Conservation (phyloP, 768 basidiomycete genomes). For the Cyclocybe aegerita region DNA sequence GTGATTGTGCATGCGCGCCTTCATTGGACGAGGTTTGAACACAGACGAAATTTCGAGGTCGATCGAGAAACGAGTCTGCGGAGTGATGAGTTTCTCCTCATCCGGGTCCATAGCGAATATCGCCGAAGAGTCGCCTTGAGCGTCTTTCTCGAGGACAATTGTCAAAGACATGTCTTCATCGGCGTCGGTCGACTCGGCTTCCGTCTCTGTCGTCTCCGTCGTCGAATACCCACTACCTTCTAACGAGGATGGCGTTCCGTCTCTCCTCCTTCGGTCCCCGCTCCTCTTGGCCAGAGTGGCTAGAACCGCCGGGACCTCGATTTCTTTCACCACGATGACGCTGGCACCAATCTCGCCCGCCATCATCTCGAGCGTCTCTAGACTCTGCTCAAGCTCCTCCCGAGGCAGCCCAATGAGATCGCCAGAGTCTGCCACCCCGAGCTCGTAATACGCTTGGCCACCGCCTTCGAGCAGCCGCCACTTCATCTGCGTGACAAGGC, state of each 20-base stretch:
- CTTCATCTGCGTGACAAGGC: constrained; percentile 92
- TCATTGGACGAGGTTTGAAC: constrained; percentile 70
- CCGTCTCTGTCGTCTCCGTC: constrained; percentile 18
- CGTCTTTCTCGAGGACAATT: constrained; percentile 26
- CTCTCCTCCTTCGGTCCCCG: constrained; percentile 31
- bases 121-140: constrained; percentile 16
- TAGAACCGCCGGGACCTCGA: constrained; percentile 68
- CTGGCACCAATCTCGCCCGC: constrained; percentile 91
- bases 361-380: constrained; percentile 92
- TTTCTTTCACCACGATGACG: constrained; percentile 87
- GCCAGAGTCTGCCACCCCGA: constrained; percentile 85
- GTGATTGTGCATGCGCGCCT: constrained; percentile 36
- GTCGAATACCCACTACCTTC: constrained; percentile 31
- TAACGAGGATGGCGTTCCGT: constrained; percentile 23
- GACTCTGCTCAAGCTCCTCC: constrained; percentile 72
- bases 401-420: constrained; percentile 77
- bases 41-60: constrained; percentile 71
- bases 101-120: constrained; percentile 54
- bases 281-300: constrained; percentile 36
- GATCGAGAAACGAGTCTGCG: constrained; percentile 32
- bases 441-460: constrained; percentile 82
- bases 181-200: constrained; percentile 34
- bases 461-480: constrained; percentile 90
- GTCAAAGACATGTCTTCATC: constrained; percentile 35
- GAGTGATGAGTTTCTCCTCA: constrained; percentile 22